A percentile compares a stretch with the other conserved stretches of the same genome.
Evolutionary conservation across 1,284 basidiomycete genomes (phyloP).

Genomic region (Gomphus bonarii): DNA sequence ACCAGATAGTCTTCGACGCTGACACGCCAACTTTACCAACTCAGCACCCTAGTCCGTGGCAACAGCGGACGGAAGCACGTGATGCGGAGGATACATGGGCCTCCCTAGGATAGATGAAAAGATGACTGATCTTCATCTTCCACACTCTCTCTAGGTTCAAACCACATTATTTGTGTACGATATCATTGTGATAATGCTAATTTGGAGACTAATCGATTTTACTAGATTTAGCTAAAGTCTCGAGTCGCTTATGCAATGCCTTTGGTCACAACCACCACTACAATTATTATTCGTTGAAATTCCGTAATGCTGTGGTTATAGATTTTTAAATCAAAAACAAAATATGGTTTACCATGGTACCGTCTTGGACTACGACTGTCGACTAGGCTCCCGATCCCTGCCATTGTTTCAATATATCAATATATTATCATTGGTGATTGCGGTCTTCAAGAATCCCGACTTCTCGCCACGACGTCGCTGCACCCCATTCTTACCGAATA

Average conservation of each 20-base stretch:
- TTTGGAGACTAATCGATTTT: neutral
- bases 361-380: no score
- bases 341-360: no score
- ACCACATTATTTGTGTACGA: neutral
- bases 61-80: conserved; percentile 35
- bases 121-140: neutral
- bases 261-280: no score
- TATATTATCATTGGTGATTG: no score
- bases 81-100: conserved; percentile 68
- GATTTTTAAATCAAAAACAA: no score
- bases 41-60: conserved; percentile 21
- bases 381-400: no score
- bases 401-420: no score
- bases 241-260: neutral
- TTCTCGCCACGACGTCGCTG: no score
- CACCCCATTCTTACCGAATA: no score
- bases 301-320: no score
- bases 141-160: neutral
- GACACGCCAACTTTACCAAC: conserved; percentile 35
- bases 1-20: conserved; percentile 34
- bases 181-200: neutral
- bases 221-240: neutral
- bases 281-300: no score
- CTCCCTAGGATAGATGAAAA: conserved; percentile 39
- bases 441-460: no score